Evolutionary conservation across 2,329 filamentous ascomycete genomes (phyloP), one percentile per base, ranked within the genome.

Genomic region (Colletotrichum musicola): DNA sequence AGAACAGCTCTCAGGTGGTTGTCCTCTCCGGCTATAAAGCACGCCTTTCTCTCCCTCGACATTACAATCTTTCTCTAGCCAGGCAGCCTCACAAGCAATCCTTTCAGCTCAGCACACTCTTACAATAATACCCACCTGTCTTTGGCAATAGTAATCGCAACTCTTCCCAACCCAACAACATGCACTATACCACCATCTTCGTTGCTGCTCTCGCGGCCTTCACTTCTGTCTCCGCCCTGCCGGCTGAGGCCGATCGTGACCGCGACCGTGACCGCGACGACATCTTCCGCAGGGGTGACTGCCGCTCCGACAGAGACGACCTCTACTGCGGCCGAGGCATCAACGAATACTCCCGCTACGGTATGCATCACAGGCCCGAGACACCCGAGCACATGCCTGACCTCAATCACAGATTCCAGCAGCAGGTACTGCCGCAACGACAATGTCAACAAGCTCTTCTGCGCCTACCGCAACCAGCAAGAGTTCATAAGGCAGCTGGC

Each of bases 311-410:
- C 4, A 27, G 62, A 10, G 66, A 68, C 22, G 62, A 65, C 2
- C 66, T 68, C 25, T 68, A 68, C 50, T 68, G 66, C 13, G 66
- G 62, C 12, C 57, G 66, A 42, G 42, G 66, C 20, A 53, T 65
- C 50, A 65, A 50, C 9, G 62, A 68, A 50, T 65, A 60, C 18
- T 44, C 30, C 14, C 62, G 49, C 44, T 68, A 65, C 18, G 66
- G 66, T 68, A 56, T 9, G 51, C 20, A 18, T 13, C 14, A 10
- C 20, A 13, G 12, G 5, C 5, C 16, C 14, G 9, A 9, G 13
- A 7, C 12, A 3, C 40, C 3, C n/a, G n/a, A 38, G 30, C 30
- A 10, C 12, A 12, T 4, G 18, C 10, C 58, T 61, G 22, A 61
- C 16, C 38, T n/a, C 6, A 40, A 4, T 7, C 14, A 22, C 46